phyloP scores from a whole-genome alignment of 495 filamentous ascomycete genomes.

The Hypoxylon crocopeplum region DNA sequence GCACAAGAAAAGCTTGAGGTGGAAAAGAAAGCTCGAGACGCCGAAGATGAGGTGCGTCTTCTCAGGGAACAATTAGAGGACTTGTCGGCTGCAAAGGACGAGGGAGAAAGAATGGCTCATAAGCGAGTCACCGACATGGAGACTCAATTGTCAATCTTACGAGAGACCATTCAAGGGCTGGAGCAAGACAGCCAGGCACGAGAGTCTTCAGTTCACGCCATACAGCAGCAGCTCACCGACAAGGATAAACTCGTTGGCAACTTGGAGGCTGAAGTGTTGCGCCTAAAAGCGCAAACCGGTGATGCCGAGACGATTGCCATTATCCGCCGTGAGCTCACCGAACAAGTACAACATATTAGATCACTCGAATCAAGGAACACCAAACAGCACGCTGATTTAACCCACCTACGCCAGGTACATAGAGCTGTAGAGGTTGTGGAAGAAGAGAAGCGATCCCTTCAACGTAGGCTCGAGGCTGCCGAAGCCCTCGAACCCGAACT shows the following conservation, averaged over 20 bases:
- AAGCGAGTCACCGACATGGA: conserved; percentile 75
- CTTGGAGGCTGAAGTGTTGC: conserved; percentile 82
- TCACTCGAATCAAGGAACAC: conserved; percentile 80
- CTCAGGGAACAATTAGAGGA: conserved; percentile 84
- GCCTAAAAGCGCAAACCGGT: conserved; percentile 80
- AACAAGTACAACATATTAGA: conserved; percentile 89
- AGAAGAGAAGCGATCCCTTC: conserved; percentile 88
- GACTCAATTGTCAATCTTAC: conserved; percentile 69
- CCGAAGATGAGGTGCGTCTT: conserved; percentile 74
- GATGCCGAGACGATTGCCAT: conserved; percentile 83
- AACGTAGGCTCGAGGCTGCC: conserved; percentile 77
- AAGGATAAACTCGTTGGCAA: conserved; percentile 72
- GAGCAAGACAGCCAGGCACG: conserved; percentile 72
- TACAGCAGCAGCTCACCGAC: conserved; percentile 70
- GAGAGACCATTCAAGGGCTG: conserved; percentile 72
- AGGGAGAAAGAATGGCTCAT: conserved; percentile 72
- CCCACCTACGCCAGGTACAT: conserved; percentile 75
- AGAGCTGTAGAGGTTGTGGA: conserved; percentile 93
- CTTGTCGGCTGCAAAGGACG: conserved; percentile 69
- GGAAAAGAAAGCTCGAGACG: conserved; percentile 72
- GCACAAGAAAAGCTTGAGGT: conserved; percentile 71
- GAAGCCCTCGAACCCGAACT: conserved; percentile 76
- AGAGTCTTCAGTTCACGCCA: conserved; percentile 64
- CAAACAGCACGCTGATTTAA: conserved; percentile 80
- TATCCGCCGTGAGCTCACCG: conserved; percentile 81